Percentiles rank a stretch among this genome's conserved stretches.
phyloP scores from a whole-genome alignment of 805 yeast genomes.

The Ogataea henricii region DNA sequence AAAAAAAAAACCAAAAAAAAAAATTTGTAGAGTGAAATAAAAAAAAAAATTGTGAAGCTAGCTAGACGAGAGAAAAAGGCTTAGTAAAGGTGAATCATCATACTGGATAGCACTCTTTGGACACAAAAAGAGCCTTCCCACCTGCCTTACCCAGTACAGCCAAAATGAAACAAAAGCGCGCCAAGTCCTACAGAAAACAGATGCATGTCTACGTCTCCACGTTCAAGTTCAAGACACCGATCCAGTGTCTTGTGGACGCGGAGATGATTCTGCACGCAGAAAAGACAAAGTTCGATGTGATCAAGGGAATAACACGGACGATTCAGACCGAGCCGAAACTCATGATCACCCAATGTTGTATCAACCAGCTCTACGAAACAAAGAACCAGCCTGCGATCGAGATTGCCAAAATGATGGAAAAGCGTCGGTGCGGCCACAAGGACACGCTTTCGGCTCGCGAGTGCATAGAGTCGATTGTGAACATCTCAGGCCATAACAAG shows the following conservation, averaged over 20 bases:
- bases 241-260: conserved; percentile 86
- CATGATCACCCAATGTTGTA: conserved; percentile 94
- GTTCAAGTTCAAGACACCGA: conserved; percentile 92
- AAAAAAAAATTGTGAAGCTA: background rate
- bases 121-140: too few species aligned
- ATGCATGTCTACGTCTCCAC: conserved; percentile 82
- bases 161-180: conserved; percentile 92
- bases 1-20: background rate
- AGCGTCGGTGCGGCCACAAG: conserved; percentile 87
- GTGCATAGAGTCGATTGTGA: conserved; percentile 72
- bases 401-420: conserved; percentile 79
- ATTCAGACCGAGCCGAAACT: conserved; percentile 84
- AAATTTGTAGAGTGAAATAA: background rate
- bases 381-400: conserved; percentile 76
- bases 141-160: too few species aligned
- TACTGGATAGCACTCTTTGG: too few species aligned
- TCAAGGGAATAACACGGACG: conserved; percentile 77
- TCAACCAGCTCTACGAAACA: conserved; percentile 77
- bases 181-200: conserved; percentile 90
- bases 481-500: conserved; percentile 75
- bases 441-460: conserved; percentile 58
- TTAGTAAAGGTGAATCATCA: background rate
- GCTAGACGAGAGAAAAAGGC: background rate
- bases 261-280: conserved; percentile 68
- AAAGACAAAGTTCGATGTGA: conserved; percentile 71